Percentiles rank a stretch among this genome's conserved stretches.
Conservation (phyloP, 2,329 filamentous ascomycete genomes). For the Periconia sp. region DNA sequence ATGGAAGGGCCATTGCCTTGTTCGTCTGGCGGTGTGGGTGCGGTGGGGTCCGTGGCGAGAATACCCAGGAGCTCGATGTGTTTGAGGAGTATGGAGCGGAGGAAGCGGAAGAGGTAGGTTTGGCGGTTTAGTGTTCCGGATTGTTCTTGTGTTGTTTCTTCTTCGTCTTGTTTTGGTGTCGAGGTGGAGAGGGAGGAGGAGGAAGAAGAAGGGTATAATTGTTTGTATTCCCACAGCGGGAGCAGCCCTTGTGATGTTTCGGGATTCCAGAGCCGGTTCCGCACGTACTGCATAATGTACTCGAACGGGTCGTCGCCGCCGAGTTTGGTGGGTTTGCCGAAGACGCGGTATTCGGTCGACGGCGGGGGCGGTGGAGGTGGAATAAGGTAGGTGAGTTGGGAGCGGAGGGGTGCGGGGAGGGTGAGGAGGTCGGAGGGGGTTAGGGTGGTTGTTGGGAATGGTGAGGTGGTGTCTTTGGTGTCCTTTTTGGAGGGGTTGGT, state of each 20-base stretch:
- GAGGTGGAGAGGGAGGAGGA: conserved; percentile 35
- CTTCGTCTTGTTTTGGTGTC: no score
- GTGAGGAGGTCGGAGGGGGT: conserved; percentile 40
- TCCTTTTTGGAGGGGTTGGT: neutral
- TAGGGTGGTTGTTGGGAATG: conserved; percentile 10
- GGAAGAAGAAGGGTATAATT: conserved; percentile 61
- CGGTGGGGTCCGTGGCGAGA: conserved; percentile 63
- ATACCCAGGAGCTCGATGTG: conserved; percentile 82
- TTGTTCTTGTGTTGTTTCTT: conserved; percentile 49
- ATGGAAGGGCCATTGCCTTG: neutral
- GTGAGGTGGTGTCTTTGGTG: neutral
- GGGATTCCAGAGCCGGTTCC: conserved; percentile 22
- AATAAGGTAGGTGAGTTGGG: conserved; percentile 60
- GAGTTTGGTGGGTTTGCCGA: conserved; percentile 64
- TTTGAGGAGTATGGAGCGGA: conserved; percentile 83
- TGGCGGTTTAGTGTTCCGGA: conserved; percentile 53
- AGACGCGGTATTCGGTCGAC: conserved; percentile 69
- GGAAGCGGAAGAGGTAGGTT: conserved; percentile 70
- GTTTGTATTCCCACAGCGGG: conserved; percentile 69
- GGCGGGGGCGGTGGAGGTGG: conserved; percentile 74
- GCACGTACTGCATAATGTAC: conserved; percentile 27
- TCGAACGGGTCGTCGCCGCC: conserved; percentile 26
- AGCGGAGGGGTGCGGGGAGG: conserved; percentile 69
- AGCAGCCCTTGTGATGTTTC: conserved; percentile 60
- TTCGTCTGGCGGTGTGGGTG: neutral